phyloP scores from a whole-genome alignment of 2,329 filamentous ascomycete genomes.

The Chrysosphaeria jannelii region DNA sequence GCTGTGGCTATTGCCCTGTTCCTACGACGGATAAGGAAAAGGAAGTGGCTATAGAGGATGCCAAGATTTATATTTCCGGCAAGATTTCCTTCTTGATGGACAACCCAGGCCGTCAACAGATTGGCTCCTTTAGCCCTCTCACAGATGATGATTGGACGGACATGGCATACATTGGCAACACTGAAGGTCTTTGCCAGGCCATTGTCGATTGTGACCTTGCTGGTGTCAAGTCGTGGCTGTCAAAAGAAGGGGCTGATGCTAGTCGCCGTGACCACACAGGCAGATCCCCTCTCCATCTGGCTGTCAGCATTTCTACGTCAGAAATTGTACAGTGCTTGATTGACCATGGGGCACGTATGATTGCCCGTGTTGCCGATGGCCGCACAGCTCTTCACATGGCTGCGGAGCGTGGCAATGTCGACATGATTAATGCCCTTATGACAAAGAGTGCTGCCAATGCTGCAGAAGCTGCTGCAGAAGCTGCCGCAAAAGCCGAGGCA shows the following conservation, averaged over 20 bases:
- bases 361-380: conserved; percentile 49
- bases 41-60: conserved; percentile 38
- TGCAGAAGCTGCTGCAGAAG: conserved; percentile 16
- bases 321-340: conserved; percentile 43
- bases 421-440: conserved; percentile 44
- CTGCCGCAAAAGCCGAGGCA: conserved; percentile 2
- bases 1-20: conserved; percentile 49
- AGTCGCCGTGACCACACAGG: conserved; percentile 54
- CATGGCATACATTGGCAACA: conserved; percentile 70
- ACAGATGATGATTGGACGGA: conserved; percentile 68
- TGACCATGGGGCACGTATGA: conserved; percentile 38
- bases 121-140: conserved; percentile 46
- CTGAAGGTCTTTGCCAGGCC: conserved; percentile 44
- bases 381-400: conserved; percentile 61
- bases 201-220: conserved; percentile 48
- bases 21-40: conserved; percentile 40
- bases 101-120: conserved; percentile 42
- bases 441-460: conserved; percentile 47
- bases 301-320: conserved; percentile 33
- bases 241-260: conserved; percentile 34
- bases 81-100: conserved; percentile 46
- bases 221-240: conserved; percentile 37
- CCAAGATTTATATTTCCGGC: conserved; percentile 47
- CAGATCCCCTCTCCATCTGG: conserved; percentile 49
- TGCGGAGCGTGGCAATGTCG: conserved; percentile 32